Evolutionary conservation across 345 rosid species (phyloP).

Genomic region (Eutrema yunnanense): DNA sequence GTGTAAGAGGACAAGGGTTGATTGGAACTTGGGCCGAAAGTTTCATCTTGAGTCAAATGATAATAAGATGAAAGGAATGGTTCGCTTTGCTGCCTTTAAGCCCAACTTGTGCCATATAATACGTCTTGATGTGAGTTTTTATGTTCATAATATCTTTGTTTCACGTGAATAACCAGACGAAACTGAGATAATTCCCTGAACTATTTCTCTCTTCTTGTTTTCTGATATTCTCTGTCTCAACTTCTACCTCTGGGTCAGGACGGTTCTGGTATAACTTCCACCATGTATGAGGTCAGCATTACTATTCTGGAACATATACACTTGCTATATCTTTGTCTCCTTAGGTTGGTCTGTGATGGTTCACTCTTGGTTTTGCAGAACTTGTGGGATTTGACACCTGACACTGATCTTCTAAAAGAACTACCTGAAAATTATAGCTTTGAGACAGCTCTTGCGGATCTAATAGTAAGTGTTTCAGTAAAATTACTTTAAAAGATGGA

Average conservation of each 20-base stretch:
- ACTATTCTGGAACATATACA: background rate
- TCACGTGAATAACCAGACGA: background rate
- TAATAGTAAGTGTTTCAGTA: conserved; percentile 43
- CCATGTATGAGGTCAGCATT: conserved; percentile 43
- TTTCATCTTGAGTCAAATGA: conserved; percentile 30
- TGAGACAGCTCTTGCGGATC: conserved; percentile 78
- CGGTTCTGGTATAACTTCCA: conserved; percentile 31
- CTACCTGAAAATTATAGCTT: conserved; percentile 57
- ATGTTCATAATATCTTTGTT: background rate
- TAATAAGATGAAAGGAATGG: background rate
- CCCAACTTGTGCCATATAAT: conserved; percentile 40
- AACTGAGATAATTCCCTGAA: background rate
- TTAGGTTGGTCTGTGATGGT: conserved; percentile 11
- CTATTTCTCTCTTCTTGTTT: background rate
- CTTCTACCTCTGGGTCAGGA: conserved; percentile 39
- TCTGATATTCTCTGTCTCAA: background rate
- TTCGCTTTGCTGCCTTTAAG: conserved; percentile 35
- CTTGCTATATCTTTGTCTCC: conserved; percentile 3
- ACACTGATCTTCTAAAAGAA: conserved; percentile 49
- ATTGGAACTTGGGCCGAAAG: conserved; percentile 29
- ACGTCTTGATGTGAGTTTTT: conserved; percentile 37
- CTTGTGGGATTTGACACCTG: conserved; percentile 84
- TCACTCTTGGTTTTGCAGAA: conserved; percentile 43
- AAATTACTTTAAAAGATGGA: background rate
- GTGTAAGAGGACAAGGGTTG: conserved; percentile 12